Base-by-base conservation (phyloP, 2,329 filamentous ascomycete species). In the Aspergillus neoniger region DNA sequence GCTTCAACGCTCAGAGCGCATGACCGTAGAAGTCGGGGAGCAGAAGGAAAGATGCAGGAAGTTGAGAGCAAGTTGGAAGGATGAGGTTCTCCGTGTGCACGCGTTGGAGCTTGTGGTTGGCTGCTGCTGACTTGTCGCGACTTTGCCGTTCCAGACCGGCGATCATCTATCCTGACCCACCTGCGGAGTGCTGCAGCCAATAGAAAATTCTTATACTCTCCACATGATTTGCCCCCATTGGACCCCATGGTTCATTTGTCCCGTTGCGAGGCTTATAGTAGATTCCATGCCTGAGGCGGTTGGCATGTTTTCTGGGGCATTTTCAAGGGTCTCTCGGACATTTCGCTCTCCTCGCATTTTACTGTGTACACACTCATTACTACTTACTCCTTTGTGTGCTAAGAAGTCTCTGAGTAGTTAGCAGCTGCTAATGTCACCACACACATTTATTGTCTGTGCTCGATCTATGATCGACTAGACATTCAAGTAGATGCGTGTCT, bases 71-170 rank as follows among this genome's bases (percentile, higher is more conserved):
- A 64, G 63, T 67, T 60, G 63, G 61, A 66, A 65, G 57, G 48
- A 60, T 62, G 65, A 66, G 50, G 63, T 55, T 65, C 55, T 55
- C 51, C 48, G 62, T 67, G 66, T 68, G 66, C 66, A 60, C 56
- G 60, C 57, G 60, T 57, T 47, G 51, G 53, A 25, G 55, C 47
- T 44, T 57, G 36, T 67, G 66, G 64, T 68, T 68, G 66, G 66
- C 41, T 44, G 48, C 44, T 55, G 59, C 58, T 60, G 36, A 21
- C 23, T 47, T 36, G 60, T 59, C 57, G 53, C 50, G 52, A 53
- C 51, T 49, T 47, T 51, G 25, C 23, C 23, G 59, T 49, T 43
- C 44, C 57, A 55, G 53, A 44, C 25, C 30, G 28, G 41, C 19
- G 39, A 47, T 55, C 39, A 47, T 38, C 21, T 17, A 23, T 43